Evolutionary conservation across 768 basidiomycete genomes (phyloP), one percentile per base, ranked within the genome.

Genomic region (Artomyces pyxidatus): DNA sequence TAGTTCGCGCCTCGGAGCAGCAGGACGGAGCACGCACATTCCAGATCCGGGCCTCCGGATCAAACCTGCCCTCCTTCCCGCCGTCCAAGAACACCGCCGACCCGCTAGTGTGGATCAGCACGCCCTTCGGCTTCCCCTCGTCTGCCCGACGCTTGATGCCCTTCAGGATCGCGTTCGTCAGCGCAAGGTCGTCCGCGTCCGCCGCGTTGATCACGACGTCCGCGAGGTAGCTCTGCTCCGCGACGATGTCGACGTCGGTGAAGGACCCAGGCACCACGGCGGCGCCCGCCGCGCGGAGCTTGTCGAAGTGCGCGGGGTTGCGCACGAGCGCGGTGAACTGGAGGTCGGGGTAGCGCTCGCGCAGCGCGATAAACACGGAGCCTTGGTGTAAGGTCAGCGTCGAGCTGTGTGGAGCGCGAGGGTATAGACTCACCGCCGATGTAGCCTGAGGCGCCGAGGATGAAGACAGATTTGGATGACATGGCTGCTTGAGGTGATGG

Each of bases 51-150:
- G 12, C 8, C 25, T 16, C 27, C 16, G 48, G 17, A n/a, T 50
- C 38, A 14, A 50, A 48, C 29, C 32, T 50, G 16, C 52, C 52
- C 45, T 50, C 43, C 9, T 4, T 39, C 10, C 29, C 11, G 14
- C 25, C 28, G 6, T 49, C 52, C 14, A n/a, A 10, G 43, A 53
- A 53, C 9, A 45, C 39, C 2, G 29, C 42, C 14, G 29, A 22
- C 16, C 52, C 52, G 28, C 52, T 53, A 6, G 52, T 53, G 16
- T 53, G 52, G 4, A 50, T 28, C 6, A 53, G 32, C 27, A 28
- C n/a, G 23, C 37, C 28, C 14, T 19, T 42, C 3, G 11, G 12
- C 27, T 53, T 45, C 21, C 25, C 25, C 14, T 50, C 48, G 32
- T 35, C 32, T 3, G 7, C 12, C 32, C 32, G 32, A 12, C 32